phyloP scores from a whole-genome alignment of 371 early-diverging fungal species.

The Syncephalastrum sp. region DNA sequence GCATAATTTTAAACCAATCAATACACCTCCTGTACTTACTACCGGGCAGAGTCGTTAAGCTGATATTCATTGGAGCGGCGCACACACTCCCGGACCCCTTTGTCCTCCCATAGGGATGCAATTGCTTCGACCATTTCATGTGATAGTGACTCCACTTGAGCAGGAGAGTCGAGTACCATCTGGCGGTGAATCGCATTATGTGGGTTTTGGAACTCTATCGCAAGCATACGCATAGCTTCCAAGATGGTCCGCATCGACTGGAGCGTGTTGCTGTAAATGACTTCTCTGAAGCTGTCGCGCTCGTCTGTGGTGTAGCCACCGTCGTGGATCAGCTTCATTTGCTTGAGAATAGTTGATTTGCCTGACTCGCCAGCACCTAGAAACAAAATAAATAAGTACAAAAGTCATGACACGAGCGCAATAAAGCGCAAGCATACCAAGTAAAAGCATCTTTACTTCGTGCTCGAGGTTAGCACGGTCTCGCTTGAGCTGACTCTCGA shows the following conservation, averaged over 20 bases:
- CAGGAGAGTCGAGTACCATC: constrained; percentile 56
- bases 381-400: not conserved
- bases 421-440: constrained; percentile 59
- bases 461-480: constrained; percentile 77
- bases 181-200: constrained; percentile 61
- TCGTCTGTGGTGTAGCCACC: constrained; percentile 87
- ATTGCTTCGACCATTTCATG: constrained; percentile 73
- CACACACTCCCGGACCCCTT: constrained; percentile 76
- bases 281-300: constrained; percentile 83
- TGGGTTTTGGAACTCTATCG: constrained; percentile 59
- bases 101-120: constrained; percentile 73
- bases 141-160: constrained; percentile 63
- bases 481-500: constrained; percentile 82
- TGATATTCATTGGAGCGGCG: constrained; percentile 78
- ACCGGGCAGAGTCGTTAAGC: constrained; percentile 81
- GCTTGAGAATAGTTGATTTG: constrained; percentile 94
- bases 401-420: not conserved
- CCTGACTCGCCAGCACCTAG: constrained; percentile 98
- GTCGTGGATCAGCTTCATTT: constrained; percentile 95
- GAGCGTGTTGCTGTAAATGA: constrained; percentile 88
- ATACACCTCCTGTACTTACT: constrained; percentile 51
- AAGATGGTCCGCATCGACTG: constrained; percentile 90
- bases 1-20: not conserved
- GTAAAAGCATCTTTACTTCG: constrained; percentile 94
- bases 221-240: constrained; percentile 82